Percentiles rank a stretch among this genome's conserved stretches.
Conservation (phyloP, 768 basidiomycete genomes). For the Brasilioporus rufonigricans region DNA sequence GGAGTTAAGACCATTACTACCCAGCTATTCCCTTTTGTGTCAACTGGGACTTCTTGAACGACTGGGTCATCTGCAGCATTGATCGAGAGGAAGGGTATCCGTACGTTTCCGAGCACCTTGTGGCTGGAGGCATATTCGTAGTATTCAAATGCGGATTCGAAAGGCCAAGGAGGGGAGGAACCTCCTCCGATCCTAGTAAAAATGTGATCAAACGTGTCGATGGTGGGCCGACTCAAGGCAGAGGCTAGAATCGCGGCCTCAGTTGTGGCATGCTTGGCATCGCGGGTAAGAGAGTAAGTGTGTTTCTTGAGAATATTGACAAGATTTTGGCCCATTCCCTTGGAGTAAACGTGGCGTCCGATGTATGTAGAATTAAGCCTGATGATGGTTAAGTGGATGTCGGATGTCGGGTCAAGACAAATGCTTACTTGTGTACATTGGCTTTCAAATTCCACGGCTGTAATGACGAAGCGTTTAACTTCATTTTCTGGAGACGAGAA, state of each 20-base stretch:
- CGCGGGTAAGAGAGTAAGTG: conserved; percentile 41
- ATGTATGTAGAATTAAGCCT: conserved; percentile 58
- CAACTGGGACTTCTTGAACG: conserved; percentile 59
- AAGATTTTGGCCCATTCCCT: conserved; percentile 76
- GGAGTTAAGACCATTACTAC: conserved; percentile 61
- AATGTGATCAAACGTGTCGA: conserved; percentile 57
- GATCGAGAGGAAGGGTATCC: conserved; percentile 72
- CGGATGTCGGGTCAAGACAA: conserved; percentile 10
- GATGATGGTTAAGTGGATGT: conserved; percentile 5
- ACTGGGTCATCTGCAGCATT: conserved; percentile 80
- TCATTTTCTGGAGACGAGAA: conserved; percentile 10
- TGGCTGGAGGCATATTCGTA: conserved; percentile 59
- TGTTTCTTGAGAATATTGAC: conserved; percentile 56
- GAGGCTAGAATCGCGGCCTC: conserved; percentile 46
- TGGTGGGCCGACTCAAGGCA: conserved; percentile 49
- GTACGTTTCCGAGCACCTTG: conserved; percentile 53
- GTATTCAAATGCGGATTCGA: conserved; percentile 45
- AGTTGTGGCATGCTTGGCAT: conserved; percentile 51
- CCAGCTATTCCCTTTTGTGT: conserved; percentile 50
- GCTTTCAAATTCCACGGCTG: conserved; percentile 51
- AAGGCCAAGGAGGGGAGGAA: conserved; percentile 54
- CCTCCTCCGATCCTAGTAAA: conserved; percentile 72
- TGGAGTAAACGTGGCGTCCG: conserved; percentile 67
- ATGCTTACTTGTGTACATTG: conserved; percentile 35
- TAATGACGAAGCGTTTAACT: conserved; percentile 7